Evolutionary conservation across 2,329 filamentous ascomycete species (phyloP).

Genomic region (Paecilomyces sp.): DNA sequence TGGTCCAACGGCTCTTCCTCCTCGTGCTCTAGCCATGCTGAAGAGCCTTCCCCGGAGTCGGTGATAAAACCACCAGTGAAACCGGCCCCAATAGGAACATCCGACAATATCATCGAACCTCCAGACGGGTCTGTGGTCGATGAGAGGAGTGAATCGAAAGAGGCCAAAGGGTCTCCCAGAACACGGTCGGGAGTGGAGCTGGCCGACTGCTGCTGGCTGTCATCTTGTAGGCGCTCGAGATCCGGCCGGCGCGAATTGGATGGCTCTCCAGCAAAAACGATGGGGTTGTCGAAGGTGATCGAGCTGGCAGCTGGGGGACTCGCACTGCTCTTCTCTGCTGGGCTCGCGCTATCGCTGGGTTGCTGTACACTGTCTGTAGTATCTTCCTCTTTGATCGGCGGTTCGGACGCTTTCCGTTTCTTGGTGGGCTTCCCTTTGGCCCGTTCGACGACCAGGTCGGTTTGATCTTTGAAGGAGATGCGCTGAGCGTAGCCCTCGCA

Average conservation of each 20-base stretch:
- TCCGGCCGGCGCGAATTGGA: neutral
- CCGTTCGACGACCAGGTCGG: conserved; percentile 7
- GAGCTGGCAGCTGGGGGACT: neutral
- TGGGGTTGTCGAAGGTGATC: neutral
- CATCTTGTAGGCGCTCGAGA: neutral
- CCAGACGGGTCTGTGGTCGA: neutral
- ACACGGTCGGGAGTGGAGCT: neutral
- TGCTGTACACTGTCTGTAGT: neutral
- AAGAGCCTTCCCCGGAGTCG: neutral
- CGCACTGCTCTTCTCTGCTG: neutral
- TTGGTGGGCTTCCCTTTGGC: conserved; percentile 1
- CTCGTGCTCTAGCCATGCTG: neutral
- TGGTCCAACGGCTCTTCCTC: neutral
- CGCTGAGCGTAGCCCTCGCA: conserved; percentile 11
- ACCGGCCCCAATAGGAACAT: neutral
- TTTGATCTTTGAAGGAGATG: conserved; percentile 12
- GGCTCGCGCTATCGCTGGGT: neutral
- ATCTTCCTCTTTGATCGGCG: neutral
- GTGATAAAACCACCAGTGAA: neutral
- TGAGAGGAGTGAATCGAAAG: neutral
- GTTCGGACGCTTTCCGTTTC: neutral
- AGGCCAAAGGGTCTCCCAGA: neutral
- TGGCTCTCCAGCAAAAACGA: neutral
- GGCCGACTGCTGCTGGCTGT: neutral
- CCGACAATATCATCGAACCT: neutral